phyloP scores from a whole-genome alignment of 2,329 filamentous ascomycete genomes.

The Fusarium pseudonygamai region DNA sequence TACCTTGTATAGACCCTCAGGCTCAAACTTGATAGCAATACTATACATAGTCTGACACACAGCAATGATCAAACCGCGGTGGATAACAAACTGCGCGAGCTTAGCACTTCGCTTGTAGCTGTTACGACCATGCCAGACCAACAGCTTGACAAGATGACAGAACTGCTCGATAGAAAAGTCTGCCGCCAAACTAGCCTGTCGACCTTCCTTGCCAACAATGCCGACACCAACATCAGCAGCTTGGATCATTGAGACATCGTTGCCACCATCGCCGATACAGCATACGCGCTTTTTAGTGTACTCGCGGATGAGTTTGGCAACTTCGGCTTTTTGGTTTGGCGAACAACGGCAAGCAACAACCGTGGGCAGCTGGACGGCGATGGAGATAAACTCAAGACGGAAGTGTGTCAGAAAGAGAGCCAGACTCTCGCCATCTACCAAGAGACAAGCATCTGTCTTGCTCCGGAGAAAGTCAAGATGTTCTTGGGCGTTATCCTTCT shows the following conservation, averaged over 20 bases:
- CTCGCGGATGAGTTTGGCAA: constrained; percentile 88
- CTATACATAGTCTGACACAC: constrained; percentile 98
- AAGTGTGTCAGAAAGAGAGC: constrained; percentile 85
- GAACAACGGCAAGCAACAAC: constrained; percentile 97
- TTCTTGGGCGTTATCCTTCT: constrained; percentile 86
- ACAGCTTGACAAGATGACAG: constrained; percentile 90
- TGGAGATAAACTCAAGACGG: constrained; percentile 83
- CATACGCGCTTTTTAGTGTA: constrained; percentile 95
- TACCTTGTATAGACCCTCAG: constrained; percentile 88
- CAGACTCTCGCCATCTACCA: constrained; percentile 95
- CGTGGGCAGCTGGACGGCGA: constrained; percentile 86
- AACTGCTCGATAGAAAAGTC: constrained; percentile 98
- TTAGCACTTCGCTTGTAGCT: constrained; percentile 97
- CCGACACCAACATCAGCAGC: constrained; percentile 97
- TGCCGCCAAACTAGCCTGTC: constrained; percentile 92
- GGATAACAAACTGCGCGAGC: constrained; percentile 97
- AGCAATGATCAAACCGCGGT: constrained; percentile 92
- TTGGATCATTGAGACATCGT: constrained; percentile 99
- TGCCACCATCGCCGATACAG: constrained; percentile 97
- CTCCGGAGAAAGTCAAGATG: constrained; percentile 88
- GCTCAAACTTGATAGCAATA: constrained; percentile 91
- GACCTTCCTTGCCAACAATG: constrained; percentile 97
- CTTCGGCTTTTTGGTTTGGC: constrained; percentile 94
- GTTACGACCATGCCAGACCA: constrained; percentile 99
- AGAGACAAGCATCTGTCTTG: constrained; percentile 85